phyloP scores from a whole-genome alignment of 2,329 filamentous ascomycete genomes.

The Penicillium sp. region DNA sequence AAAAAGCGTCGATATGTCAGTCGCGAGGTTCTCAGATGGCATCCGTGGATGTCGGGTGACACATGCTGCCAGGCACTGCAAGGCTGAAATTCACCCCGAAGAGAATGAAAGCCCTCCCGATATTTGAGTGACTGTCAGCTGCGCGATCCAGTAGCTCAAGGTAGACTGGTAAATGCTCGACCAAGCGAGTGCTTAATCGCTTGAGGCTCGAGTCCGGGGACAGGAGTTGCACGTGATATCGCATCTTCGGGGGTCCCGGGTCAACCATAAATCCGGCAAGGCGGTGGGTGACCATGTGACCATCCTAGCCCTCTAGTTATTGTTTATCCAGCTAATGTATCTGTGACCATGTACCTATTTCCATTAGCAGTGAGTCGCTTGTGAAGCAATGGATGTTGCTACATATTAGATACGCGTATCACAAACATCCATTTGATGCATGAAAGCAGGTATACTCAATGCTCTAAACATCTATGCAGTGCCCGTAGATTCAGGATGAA shows the following conservation, averaged over 20 bases:
- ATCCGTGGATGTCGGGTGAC: conserved; percentile 9
- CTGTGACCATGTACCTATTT: too few species aligned
- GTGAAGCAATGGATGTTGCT: too few species aligned
- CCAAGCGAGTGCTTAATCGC: not conserved
- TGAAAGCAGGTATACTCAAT: too few species aligned
- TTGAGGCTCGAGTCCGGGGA: not conserved
- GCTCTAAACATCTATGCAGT: too few species aligned
- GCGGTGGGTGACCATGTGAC: not conserved
- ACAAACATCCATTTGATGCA: too few species aligned
- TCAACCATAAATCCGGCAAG: not conserved
- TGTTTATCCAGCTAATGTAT: too few species aligned
- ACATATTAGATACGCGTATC: too few species aligned
- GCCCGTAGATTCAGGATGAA: too few species aligned
- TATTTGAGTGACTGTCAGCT: not conserved
- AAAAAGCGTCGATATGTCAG: conserved; percentile 8
- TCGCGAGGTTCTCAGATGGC: conserved; percentile 14
- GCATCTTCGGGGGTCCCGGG: not conserved
- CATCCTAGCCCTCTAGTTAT: not conserved
- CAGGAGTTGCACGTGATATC: not conserved
- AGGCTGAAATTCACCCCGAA: not conserved
- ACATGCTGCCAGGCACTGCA: conserved; percentile 19
- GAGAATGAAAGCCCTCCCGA: not conserved
- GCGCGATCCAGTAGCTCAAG: not conserved
- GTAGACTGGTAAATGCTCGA: not conserved
- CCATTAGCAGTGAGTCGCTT: too few species aligned